Evolutionary conservation across 768 basidiomycete genomes (phyloP).

Genomic region (Mycena rebaudengoi): DNA sequence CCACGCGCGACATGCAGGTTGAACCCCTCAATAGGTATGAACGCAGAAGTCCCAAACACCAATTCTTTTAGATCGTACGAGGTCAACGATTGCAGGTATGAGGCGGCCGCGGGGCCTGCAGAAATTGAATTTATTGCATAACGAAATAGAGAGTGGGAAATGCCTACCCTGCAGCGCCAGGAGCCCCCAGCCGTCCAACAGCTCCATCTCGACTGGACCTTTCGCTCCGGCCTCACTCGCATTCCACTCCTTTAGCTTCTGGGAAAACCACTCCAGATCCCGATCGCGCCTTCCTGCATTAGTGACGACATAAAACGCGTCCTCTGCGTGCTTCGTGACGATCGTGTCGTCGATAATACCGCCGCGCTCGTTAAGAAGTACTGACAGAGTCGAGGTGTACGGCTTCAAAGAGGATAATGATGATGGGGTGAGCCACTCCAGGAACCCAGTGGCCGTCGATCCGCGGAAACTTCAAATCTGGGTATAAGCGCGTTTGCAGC

Average conservation of each 20-base stretch:
- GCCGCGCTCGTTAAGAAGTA: conserved; percentile 86
- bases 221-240: conserved; percentile 54
- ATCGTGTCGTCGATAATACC: conserved; percentile 98
- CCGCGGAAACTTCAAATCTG: conserved; percentile 74
- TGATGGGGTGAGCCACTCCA: conserved; percentile 91
- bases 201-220: conserved; percentile 80
- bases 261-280: conserved; percentile 81
- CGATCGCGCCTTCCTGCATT: conserved; percentile 89
- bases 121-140: neutral
- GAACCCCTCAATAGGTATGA: conserved; percentile 78
- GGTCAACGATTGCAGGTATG: conserved; percentile 80
- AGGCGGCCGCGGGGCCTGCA: conserved; percentile 82
- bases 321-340: conserved; percentile 82
- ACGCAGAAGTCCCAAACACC: conserved; percentile 87
- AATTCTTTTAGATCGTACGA: conserved; percentile 76
- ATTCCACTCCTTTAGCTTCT: conserved; percentile 84
- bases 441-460: conserved; percentile 76
- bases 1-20: conserved; percentile 91
- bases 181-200: conserved; percentile 86
- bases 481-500: neutral
- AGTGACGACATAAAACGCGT: conserved; percentile 94
- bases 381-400: conserved; percentile 86
- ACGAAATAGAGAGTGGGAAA: neutral
- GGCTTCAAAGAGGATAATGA: conserved; percentile 72
- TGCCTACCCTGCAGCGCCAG: conserved; percentile 86